Evolutionary conservation across 2,329 filamentous ascomycete genomes (phyloP).

Genomic region (Beauveria australis): DNA sequence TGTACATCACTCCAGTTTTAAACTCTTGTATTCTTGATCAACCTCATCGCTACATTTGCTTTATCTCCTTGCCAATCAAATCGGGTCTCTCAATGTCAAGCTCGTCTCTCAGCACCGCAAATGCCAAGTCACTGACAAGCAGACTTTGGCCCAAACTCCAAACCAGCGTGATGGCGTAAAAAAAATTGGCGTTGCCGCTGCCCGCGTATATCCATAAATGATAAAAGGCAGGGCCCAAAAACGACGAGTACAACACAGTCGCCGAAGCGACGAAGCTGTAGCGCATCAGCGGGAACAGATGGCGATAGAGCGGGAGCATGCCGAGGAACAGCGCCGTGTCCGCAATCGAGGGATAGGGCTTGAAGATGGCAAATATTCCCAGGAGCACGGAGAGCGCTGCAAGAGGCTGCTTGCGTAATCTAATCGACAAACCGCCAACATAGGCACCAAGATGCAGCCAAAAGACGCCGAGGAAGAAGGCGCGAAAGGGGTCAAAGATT

Average conservation of each 20-base stretch:
- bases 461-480: constrained; percentile 96
- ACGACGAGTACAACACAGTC: constrained; percentile 76
- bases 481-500: constrained; percentile 97
- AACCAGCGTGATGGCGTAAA: constrained; percentile 97
- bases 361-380: constrained; percentile 90
- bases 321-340: constrained; percentile 83
- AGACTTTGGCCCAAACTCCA: constrained; percentile 90
- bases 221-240: constrained; percentile 91
- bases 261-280: constrained; percentile 84
- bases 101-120: constrained; percentile 83
- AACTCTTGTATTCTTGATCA: neutral
- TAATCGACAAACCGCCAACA: constrained; percentile 75
- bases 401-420: constrained; percentile 76
- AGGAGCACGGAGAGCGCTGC: constrained; percentile 78
- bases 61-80: constrained; percentile 78
- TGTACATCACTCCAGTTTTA: neutral
- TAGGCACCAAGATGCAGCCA: constrained; percentile 93
- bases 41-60: constrained; percentile 57
- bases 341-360: constrained; percentile 89
- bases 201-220: constrained; percentile 97
- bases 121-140: constrained; percentile 78
- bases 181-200: constrained; percentile 97
- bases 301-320: constrained; percentile 76
- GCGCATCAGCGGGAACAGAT: constrained; percentile 86
- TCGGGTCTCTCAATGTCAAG: constrained; percentile 90